Evolutionary conservation across 2,329 filamentous ascomycete species (phyloP).

Genomic region (Daldinia sp.): DNA sequence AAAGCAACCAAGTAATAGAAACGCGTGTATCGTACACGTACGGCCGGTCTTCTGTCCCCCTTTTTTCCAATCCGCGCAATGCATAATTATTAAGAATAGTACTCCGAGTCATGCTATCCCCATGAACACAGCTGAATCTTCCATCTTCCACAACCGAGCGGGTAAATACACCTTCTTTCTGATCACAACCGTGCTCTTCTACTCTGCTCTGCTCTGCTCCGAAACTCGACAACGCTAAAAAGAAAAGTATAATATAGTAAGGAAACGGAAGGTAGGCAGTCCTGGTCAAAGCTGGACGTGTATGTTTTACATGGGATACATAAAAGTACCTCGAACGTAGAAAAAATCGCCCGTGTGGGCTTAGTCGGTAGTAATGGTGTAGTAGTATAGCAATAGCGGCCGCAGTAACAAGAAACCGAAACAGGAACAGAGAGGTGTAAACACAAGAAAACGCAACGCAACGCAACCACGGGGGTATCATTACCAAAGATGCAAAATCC

Average conservation of each 20-base stretch:
- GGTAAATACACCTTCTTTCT: background rate
- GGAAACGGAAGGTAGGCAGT: background rate
- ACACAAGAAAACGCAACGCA: background rate
- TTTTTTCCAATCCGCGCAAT: constrained; percentile 3
- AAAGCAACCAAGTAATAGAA: constrained; percentile 2
- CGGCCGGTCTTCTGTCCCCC: background rate
- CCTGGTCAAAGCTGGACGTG: background rate
- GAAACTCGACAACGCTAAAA: background rate
- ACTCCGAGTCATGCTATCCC: background rate
- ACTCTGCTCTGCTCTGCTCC: background rate
- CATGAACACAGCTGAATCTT: background rate
- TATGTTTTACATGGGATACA: background rate
- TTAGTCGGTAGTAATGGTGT: background rate
- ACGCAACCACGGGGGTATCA: constrained; percentile 13
- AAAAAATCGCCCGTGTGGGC: background rate
- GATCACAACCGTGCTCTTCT: too few relatives aligned
- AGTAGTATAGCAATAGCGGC: background rate
- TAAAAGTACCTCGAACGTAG: background rate
- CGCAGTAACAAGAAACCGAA: background rate
- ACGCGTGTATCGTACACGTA: constrained; percentile 24
- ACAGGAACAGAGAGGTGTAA: background rate
- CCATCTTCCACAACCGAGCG: background rate
- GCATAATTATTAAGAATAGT: background rate
- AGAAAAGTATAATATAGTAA: background rate
- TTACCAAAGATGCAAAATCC: constrained; percentile 8